Percentiles rank a stretch among this genome's conserved stretches.
Conservation (phyloP, 768 basidiomycete genomes). For the Lactarius sanguifluus region DNA sequence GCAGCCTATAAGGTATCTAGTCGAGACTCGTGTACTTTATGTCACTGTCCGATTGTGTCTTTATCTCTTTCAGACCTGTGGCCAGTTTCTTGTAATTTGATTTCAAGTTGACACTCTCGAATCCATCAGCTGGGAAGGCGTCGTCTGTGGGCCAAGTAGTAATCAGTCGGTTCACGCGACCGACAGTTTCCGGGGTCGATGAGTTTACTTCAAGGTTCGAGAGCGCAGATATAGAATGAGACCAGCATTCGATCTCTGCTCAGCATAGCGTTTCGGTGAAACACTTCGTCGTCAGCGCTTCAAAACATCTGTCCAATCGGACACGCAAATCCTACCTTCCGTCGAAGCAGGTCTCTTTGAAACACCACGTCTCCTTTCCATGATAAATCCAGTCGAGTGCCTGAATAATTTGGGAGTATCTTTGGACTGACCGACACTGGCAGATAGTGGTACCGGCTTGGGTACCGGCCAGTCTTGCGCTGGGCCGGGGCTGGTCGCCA, state of each 20-base stretch:
- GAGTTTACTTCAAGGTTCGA: conserved; percentile 53
- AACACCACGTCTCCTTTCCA: conserved; percentile 67
- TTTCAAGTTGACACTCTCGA: conserved; percentile 53
- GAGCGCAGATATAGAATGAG: conserved; percentile 58
- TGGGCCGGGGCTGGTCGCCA: neutral
- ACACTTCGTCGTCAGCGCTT: conserved; percentile 16
- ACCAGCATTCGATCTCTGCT: conserved; percentile 76
- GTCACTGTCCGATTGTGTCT: conserved; percentile 58
- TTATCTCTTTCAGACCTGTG: conserved; percentile 63
- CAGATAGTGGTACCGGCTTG: neutral
- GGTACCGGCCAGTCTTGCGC: too few relatives aligned
- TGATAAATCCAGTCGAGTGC: conserved; percentile 30
- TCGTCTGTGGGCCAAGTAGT: conserved; percentile 73
- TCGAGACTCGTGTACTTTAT: conserved; percentile 46
- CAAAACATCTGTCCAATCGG: conserved; percentile 18
- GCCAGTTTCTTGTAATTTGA: conserved; percentile 60
- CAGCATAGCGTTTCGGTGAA: conserved; percentile 2
- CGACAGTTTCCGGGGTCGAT: conserved; percentile 56
- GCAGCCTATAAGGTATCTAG: conserved; percentile 15
- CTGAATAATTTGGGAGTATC: neutral
- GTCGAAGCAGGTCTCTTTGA: conserved; percentile 66
- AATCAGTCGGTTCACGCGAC: conserved; percentile 71
- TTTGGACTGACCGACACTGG: neutral
- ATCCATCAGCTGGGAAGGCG: conserved; percentile 61
- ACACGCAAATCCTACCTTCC: conserved; percentile 57